These are phyloP conservation scores for Scheffersomyces amazonensis DNA, from an alignment of 805 yeast species.

Conservation along the genomic window DNA sequence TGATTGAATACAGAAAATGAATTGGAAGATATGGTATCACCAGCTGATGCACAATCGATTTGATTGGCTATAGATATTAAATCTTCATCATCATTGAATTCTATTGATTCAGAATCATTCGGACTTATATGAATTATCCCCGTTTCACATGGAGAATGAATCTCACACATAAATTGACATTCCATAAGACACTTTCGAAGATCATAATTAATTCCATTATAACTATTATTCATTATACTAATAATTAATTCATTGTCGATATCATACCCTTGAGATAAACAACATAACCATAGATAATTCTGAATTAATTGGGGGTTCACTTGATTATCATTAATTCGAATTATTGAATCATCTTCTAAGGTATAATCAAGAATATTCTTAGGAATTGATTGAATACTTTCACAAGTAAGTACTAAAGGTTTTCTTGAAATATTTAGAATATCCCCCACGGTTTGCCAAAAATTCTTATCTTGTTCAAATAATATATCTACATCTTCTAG, in stretches of 20 bases:
- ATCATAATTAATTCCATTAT: constrained; percentile 29
- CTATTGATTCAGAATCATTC: background rate
- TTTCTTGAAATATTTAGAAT: constrained; percentile 59
- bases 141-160: background rate
- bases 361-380: constrained; percentile 44
- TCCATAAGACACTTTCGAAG: constrained; percentile 45
- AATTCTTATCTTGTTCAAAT: constrained; percentile 72
- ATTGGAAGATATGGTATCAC: constrained; percentile 25
- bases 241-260: constrained; percentile 27
- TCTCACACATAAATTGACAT: constrained; percentile 40
- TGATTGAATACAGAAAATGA: constrained; percentile 25
- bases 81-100: too few species aligned
- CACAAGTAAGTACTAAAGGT: constrained; percentile 70
- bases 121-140: background rate
- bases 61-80: constrained; percentile 4
- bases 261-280: constrained; percentile 30
- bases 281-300: constrained; percentile 42
- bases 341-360: constrained; percentile 35
- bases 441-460: constrained; percentile 72
- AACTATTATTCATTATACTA: constrained; percentile 17
- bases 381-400: constrained; percentile 48
- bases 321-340: constrained; percentile 25
- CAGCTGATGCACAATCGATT: constrained; percentile 23
- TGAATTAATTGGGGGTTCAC: constrained; percentile 12
- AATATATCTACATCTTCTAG: constrained; percentile 85